phyloP scores from a whole-genome alignment of 306 rosid species.

The Rosa rugosa region DNA sequence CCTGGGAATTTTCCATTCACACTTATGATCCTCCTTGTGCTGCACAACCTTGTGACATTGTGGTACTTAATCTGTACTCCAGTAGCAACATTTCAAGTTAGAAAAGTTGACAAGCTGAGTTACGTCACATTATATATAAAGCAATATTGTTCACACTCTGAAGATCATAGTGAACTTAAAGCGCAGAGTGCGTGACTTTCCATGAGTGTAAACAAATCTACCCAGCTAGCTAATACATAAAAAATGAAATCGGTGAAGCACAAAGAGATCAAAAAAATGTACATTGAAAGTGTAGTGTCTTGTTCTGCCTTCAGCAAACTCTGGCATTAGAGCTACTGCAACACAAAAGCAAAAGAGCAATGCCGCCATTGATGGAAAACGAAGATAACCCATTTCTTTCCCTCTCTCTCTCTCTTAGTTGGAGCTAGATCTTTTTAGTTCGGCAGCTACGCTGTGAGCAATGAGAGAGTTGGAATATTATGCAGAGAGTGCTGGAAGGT shows the following conservation, averaged over 20 bases:
- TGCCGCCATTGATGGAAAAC: constrained; percentile 30
- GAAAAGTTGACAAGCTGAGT: not conserved
- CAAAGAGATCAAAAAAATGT: constrained; percentile 9
- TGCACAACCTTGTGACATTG: constrained; percentile 62
- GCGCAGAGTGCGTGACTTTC: not conserved
- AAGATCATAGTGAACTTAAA: not conserved
- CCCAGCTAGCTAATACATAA: not conserved
- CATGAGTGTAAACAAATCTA: not conserved
- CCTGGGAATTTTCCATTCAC: constrained; percentile 80
- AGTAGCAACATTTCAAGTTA: not conserved
- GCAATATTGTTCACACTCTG: not conserved
- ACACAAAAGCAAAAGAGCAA: constrained; percentile 41
- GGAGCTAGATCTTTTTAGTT: not conserved
- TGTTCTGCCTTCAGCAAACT: constrained; percentile 49
- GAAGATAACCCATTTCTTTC: constrained; percentile 31
- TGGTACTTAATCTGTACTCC: constrained; percentile 47
- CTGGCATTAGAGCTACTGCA: constrained; percentile 31
- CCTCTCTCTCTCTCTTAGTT: not conserved
- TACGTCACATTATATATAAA: not conserved
- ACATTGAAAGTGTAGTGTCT: constrained; percentile 82
- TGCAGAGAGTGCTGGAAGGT: not conserved
- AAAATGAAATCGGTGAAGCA: not conserved
- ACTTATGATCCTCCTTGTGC: constrained; percentile 59
- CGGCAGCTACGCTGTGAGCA: not conserved
- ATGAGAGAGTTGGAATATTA: constrained; percentile 1